Evolutionary conservation across 2,329 filamentous ascomycete genomes (phyloP).

Genomic region (Dothideomycetes sp.): DNA sequence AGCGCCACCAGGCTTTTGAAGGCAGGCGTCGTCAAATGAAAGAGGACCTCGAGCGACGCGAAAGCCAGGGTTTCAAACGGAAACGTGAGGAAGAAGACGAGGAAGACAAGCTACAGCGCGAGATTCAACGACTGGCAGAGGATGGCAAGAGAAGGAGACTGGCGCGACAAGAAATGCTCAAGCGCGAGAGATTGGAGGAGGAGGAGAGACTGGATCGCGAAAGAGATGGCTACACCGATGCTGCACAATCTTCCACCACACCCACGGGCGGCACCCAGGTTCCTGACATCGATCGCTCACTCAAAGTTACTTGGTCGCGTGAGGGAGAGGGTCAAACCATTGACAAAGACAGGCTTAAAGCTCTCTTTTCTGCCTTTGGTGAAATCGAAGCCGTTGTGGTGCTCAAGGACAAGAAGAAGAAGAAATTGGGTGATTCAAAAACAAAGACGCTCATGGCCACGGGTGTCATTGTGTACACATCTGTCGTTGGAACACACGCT

Average conservation of each 20-base stretch:
- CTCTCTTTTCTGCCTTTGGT: conserved; percentile 47
- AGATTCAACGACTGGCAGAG: conserved; percentile 37
- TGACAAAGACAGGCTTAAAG: conserved; percentile 38
- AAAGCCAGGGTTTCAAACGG: conserved; percentile 43
- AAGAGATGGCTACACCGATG: conserved; percentile 18
- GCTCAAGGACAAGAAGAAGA: conserved; percentile 47
- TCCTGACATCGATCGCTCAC: conserved; percentile 46
- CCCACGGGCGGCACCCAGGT: conserved; percentile 26
- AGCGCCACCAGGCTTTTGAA: conserved; percentile 65
- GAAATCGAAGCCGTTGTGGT: conserved; percentile 46
- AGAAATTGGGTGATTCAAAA: conserved; percentile 36
- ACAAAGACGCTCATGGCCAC: conserved; percentile 44
- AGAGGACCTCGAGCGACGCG: conserved; percentile 74
- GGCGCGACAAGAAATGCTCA: conserved; percentile 44
- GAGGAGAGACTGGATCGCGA: conserved; percentile 38
- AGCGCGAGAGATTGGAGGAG: conserved; percentile 43
- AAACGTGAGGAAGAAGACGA: conserved; percentile 36
- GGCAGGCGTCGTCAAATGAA: conserved; percentile 66
- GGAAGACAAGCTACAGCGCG: conserved; percentile 51
- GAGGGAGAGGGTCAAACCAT: conserved; percentile 36
- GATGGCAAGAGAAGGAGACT: conserved; percentile 46
- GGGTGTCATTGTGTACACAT: conserved; percentile 48
- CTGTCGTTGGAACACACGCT: conserved; percentile 49
- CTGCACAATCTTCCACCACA: background rate
- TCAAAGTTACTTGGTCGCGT: conserved; percentile 48